A percentile compares a stretch with the other conserved stretches of the same genome.
Evolutionary conservation across 1,284 basidiomycete genomes (phyloP).

Genomic region (Marasmius tenuissimus): DNA sequence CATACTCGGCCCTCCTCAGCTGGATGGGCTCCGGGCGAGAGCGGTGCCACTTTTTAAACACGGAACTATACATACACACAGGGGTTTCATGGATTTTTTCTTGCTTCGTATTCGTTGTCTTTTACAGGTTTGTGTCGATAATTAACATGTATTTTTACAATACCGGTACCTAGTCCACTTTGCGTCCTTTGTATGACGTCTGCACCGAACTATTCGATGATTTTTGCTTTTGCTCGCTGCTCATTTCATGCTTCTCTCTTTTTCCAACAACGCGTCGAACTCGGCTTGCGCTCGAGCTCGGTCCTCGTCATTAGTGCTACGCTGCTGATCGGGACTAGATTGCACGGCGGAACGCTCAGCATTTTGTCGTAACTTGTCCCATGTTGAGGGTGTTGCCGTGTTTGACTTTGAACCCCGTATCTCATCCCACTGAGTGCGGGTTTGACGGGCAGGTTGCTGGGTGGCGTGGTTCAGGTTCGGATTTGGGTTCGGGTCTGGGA

Average conservation of each 20-base stretch:
- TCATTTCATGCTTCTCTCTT: slow-evolving; percentile 43
- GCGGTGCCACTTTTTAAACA: background rate
- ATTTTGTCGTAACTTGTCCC: slow-evolving; percentile 64
- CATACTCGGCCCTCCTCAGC: background rate
- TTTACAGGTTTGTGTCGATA: background rate
- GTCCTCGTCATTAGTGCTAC: slow-evolving; percentile 28
- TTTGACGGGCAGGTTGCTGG: slow-evolving; percentile 13
- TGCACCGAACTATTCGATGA: background rate
- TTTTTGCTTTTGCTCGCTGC: background rate
- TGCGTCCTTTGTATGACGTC: no score
- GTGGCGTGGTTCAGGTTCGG: slow-evolving; percentile 15
- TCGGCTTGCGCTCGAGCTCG: slow-evolving; percentile 48
- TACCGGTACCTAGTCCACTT: no score
- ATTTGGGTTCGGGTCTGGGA: slow-evolving; percentile 9
- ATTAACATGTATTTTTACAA: background rate
- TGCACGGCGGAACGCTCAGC: slow-evolving; percentile 42
- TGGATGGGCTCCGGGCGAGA: slow-evolving; percentile 2
- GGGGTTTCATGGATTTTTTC: background rate
- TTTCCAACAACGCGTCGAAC: slow-evolving; percentile 60
- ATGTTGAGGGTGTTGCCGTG: slow-evolving; percentile 50
- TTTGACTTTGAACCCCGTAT: slow-evolving; percentile 57
- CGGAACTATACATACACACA: background rate
- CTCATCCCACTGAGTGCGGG: slow-evolving; percentile 57
- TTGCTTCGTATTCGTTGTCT: background rate
- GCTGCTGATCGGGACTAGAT: slow-evolving; percentile 8